Percentiles rank a stretch among this genome's conserved stretches.
phyloP scores from a whole-genome alignment of 2,329 filamentous ascomycete species.

The Dactylellina parvicollis region DNA sequence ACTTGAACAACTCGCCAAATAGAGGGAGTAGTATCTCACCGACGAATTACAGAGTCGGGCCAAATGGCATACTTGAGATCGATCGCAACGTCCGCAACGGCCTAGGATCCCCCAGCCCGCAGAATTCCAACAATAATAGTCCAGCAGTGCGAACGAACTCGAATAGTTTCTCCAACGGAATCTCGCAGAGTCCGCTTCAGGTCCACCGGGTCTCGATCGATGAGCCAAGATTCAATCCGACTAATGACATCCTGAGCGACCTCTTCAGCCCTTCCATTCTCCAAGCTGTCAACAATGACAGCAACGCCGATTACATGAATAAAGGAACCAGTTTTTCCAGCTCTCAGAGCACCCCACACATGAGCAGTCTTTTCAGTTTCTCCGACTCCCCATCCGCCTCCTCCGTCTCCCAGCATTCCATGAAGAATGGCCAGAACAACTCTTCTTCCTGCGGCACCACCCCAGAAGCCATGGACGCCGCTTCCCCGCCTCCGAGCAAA shows the following conservation, averaged over 20 bases:
- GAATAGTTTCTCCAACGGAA: slow-evolving; percentile 59
- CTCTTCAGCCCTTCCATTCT: slow-evolving; percentile 70
- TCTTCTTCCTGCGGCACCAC: slow-evolving; percentile 58
- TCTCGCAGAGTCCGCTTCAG: slow-evolving; percentile 45
- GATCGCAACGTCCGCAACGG: slow-evolving; percentile 24
- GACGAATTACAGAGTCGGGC: slow-evolving; percentile 46
- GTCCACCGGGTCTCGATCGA: slow-evolving; percentile 48
- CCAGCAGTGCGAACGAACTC: slow-evolving; percentile 61
- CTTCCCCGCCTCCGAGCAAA: slow-evolving; percentile 52
- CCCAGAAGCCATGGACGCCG: slow-evolving; percentile 57
- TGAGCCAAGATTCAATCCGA: slow-evolving; percentile 43
- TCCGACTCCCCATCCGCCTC: slow-evolving; percentile 67
- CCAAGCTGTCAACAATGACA: slow-evolving; percentile 63
- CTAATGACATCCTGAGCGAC: slow-evolving; percentile 59
- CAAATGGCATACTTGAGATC: slow-evolving; percentile 42
- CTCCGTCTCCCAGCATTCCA: slow-evolving; percentile 64
- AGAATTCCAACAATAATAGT: slow-evolving; percentile 57
- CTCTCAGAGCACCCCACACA: slow-evolving; percentile 58
- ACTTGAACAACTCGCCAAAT: slow-evolving; percentile 27
- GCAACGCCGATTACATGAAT: slow-evolving; percentile 62
- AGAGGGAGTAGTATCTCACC: slow-evolving; percentile 39
- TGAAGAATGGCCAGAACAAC: slow-evolving; percentile 45
- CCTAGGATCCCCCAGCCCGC: slow-evolving; percentile 36
- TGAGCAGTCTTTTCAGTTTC: slow-evolving; percentile 57
- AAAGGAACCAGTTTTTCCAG: slow-evolving; percentile 61